Base-by-base conservation (phyloP, 2,329 filamentous ascomycete species). In the Leptographium flavum region DNA sequence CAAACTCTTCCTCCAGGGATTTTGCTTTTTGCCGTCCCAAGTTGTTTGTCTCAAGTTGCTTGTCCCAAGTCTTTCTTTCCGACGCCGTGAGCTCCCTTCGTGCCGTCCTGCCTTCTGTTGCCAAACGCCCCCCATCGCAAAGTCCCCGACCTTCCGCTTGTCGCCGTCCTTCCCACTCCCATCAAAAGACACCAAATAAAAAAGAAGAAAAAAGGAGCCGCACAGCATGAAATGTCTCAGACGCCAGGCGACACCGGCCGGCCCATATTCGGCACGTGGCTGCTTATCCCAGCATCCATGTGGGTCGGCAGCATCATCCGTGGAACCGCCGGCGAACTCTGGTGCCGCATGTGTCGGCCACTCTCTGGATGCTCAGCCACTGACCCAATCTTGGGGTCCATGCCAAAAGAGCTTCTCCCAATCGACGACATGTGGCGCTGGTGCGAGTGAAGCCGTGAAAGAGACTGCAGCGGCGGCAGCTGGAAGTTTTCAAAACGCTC, bases 251-350 rank as follows among this genome's bases (percentile, higher is more conserved):
- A 23, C 32, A 15, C 4, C 21, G 22, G 23, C 21, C 40, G 31
- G 17, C 19, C 31, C 30, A 22, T 2, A 19, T 31, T n/a, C 2
- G 28, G 21, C 17, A 21, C 15, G 13, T 11, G 17, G 7, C 8
- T 17, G 22, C 17, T 7, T 3, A 6, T 15, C 5, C 19, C 19
- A 14, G 45, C 28, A 19, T 48, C 43, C 21, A 45, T 42, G 6
- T 43, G 19, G 15, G 42, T 14, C 3, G 41, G 35, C 4, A 38
- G 36, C 23, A 38, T n/a, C n/a, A n/a, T 19, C 10, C 46, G 46
- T 5, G 49, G 27, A 4, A 48, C 28, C 2, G 43, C 46, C 17
- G 49, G 49, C 13, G 49, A 50, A 40, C 49, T 50, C 32, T 48
- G 49, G 22, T 48, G 46, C 1, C 49, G 46, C 2, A 28, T 40